A percentile compares a stretch with the other conserved stretches of the same genome.
Evolutionary conservation across 2,329 filamentous ascomycete species (phyloP).

Genomic region (Ilyonectria sp.): DNA sequence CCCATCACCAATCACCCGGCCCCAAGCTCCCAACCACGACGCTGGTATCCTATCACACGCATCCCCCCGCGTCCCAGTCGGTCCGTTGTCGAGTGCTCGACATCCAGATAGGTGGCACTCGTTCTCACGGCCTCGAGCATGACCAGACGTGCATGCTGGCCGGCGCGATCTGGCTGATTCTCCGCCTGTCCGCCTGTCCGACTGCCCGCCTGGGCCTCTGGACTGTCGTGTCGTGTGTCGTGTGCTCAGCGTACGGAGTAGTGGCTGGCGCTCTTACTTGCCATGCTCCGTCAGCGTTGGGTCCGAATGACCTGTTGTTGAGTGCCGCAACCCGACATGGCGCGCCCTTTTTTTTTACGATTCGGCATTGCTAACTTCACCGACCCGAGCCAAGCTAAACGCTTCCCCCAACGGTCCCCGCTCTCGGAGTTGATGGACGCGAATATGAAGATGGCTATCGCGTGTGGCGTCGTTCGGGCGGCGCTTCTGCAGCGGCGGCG

Average conservation of each 20-base stretch:
- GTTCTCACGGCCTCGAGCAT: conserved; percentile 2
- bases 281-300: neutral
- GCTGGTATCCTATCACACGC: conserved; percentile 50
- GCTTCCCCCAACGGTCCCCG: conserved; percentile 21
- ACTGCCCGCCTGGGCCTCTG: conserved; percentile 3
- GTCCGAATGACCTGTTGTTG: conserved; percentile 14
- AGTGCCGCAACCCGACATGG: conserved; percentile 17
- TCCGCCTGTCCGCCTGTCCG: conserved; percentile 22
- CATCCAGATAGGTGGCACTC: neutral
- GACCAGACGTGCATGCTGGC: conserved; percentile 10
- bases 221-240: conserved; percentile 1
- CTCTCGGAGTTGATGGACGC: conserved; percentile 18
- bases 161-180: conserved; percentile 4
- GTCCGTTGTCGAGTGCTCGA: conserved; percentile 44
- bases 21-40: conserved; percentile 43
- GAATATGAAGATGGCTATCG: conserved; percentile 17
- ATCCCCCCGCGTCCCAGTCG: conserved; percentile 44
- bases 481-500: conserved; percentile 22
- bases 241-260: neutral
- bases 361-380: conserved; percentile 24
- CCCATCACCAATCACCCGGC: conserved; percentile 45
- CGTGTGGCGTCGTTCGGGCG: conserved; percentile 22
- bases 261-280: conserved; percentile 4
- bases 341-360: conserved; percentile 17
- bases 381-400: conserved; percentile 21